Conservation (phyloP, 2,329 filamentous ascomycete species). For the Fusarium camptoceras region DNA sequence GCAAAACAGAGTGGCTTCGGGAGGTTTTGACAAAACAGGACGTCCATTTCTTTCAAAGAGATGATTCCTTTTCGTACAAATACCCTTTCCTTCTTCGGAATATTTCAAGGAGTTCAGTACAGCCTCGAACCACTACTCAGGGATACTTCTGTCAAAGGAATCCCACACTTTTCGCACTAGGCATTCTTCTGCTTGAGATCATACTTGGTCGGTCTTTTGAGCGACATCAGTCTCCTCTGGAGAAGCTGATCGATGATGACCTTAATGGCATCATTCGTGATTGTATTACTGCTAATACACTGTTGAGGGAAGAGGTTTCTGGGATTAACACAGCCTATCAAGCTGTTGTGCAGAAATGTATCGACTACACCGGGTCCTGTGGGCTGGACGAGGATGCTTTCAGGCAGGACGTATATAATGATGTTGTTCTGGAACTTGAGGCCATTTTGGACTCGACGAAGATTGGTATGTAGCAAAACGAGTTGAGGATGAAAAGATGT, state of each 20-base stretch:
- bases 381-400: conserved; percentile 23
- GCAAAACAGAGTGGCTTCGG: conserved; percentile 34
- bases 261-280: not conserved
- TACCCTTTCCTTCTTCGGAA: conserved; percentile 2
- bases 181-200: conserved; percentile 25
- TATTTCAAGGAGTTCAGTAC: accelerated
- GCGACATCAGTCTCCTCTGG: not conserved
- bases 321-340: conserved; percentile 15
- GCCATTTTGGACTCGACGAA: conserved; percentile 15
- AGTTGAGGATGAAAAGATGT: accelerated
- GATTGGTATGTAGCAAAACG: not conserved
- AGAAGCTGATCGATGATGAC: not conserved
- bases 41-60: conserved; percentile 17
- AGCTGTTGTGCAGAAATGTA: conserved; percentile 15
- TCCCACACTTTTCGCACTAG: conserved; percentile 22
- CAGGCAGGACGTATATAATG: conserved; percentile 10
- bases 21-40: not conserved
- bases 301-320: conserved; percentile 14
- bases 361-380: conserved; percentile 12
- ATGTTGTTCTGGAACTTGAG: conserved; percentile 25
- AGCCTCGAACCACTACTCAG: not conserved
- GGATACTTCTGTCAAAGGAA: not conserved
- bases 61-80: not conserved
- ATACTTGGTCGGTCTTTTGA: conserved; percentile 18
- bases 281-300: not conserved